A percentile compares a stretch with the other conserved stretches of the same genome.
phyloP scores from a whole-genome alignment of 164 flowering plant species.

The Berberis thunbergii region DNA sequence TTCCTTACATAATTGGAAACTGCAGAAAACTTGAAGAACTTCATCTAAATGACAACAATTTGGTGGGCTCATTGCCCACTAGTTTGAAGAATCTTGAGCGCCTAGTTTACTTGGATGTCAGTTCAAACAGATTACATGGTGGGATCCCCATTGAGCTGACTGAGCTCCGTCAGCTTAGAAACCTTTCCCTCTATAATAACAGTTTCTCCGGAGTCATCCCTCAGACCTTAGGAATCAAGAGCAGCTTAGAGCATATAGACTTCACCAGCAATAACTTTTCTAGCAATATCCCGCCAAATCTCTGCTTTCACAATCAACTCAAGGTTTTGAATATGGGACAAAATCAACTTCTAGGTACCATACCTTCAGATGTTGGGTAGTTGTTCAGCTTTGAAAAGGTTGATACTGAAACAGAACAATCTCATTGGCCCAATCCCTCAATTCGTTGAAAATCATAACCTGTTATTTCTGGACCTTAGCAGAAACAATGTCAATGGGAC shows the following conservation, averaged over 20 bases:
- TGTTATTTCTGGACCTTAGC: constrained; percentile 7
- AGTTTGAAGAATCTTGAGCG: constrained; percentile 33
- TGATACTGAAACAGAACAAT: constrained; percentile 49
- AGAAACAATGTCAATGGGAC: constrained; percentile 36
- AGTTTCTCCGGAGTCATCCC: constrained; percentile 60
- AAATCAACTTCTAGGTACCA: constrained; percentile 42
- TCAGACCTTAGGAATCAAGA: constrained; percentile 47
- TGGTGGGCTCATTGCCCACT: constrained; percentile 43
- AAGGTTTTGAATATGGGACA: constrained; percentile 36
- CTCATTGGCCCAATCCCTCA: constrained; percentile 44
- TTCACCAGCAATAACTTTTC: constrained; percentile 50
- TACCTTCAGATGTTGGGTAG: constrained; percentile 53
- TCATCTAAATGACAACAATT: constrained; percentile 26
- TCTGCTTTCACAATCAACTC: constrained; percentile 45
- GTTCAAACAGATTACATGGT: constrained; percentile 39
- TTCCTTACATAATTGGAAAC: constrained; percentile 51
- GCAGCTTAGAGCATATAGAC: constrained; percentile 44
- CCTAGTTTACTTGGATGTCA: constrained; percentile 34
- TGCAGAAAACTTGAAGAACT: constrained; percentile 37
- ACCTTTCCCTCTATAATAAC: constrained; percentile 43
- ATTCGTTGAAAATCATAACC: constrained; percentile 14
- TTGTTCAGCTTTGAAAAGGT: constrained; percentile 45
- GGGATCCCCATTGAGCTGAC: constrained; percentile 46
- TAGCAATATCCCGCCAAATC: constrained; percentile 60
- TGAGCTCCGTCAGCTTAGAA: constrained; percentile 34